Evolutionary conservation across 2,329 filamentous ascomycete species (phyloP), one percentile per base, ranked within the genome.

Genomic region (Stagonosporopsis chrysanthemi): DNA sequence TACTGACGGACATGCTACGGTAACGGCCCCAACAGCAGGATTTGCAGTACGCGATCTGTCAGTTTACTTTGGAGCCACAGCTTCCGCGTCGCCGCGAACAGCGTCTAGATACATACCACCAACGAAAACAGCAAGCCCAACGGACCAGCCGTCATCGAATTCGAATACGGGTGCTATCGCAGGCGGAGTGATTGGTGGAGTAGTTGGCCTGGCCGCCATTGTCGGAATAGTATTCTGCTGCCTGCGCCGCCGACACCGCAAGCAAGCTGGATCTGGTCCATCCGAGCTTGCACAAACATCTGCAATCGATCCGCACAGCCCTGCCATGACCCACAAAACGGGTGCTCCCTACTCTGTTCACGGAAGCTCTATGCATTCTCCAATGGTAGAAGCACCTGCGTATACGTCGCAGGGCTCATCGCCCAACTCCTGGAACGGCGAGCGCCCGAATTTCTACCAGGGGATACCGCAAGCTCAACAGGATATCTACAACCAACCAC

Each of bases 61-160:
- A 0, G 77, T 82, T 1, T 81, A 85, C 53, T 83, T 87, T 68
- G 77, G 77, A 1, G 77, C 82, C 28, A 77, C 77, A 14, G 81
- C 82, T 9, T 72, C 73, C 7, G 72, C 80, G 2, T 67, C 77
- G 2, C 67, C 71, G 4, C 78, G 85, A 22, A 78, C 78, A 2
- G 78, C 85, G 1, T 86, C 83, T 1, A 77, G 83, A 15, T 58
- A 72, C 6, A 67, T 81, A 42, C 60, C 62, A 29, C 29, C 51
- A 14, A 44, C 51, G 5, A 14, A 58, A 29, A 29, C 55, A 15
- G 23, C 52, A 33, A n/a, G 22, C 3, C 41, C 54, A 49, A 17
- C 23, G 14, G 53, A 41, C 33, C 40, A 36, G 24, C 19, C 51
- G 12, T 29, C 26, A 22, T 43, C 54, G 7, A 43, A 48, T 7